Percentiles rank a stretch among this genome's conserved stretches.
These are phyloP conservation scores for Jaltomata sinuosa DNA, from an alignment of 257 asterid genomes.

Conservation along the genomic window DNA sequence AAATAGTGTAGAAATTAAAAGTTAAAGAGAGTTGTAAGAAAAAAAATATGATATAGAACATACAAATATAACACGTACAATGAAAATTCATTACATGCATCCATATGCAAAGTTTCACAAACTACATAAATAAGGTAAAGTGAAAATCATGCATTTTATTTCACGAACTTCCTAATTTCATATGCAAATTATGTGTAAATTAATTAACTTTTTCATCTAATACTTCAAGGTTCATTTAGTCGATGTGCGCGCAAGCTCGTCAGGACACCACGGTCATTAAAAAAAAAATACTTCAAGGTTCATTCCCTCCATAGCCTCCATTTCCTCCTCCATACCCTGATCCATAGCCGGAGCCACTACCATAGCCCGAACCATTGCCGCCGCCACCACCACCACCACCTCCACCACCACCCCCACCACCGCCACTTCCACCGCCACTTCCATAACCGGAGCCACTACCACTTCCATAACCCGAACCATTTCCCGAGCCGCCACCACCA, in stretches of 20 bases:
- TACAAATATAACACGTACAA: neutral
- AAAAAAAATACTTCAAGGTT: neutral
- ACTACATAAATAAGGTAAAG: neutral
- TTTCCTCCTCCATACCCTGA: constrained; percentile 25
- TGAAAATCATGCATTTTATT: neutral
- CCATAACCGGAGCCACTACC: constrained; percentile 22
- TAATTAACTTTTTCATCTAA: neutral
- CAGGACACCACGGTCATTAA: too few species aligned
- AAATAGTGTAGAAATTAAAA: too few species aligned
- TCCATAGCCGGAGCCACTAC: constrained; percentile 20
- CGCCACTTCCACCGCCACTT: constrained; percentile 7
- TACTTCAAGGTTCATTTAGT: constrained; percentile 3
- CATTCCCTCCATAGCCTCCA: constrained; percentile 14
- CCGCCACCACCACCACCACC: neutral
- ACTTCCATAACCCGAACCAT: constrained; percentile 16
- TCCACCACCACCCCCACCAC: accelerated
- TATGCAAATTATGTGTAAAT: neutral
- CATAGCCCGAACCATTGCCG: neutral
- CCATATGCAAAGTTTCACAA: neutral
- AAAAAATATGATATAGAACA: neutral
- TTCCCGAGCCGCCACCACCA: constrained; percentile 12
- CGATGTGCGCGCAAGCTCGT: too few species aligned
- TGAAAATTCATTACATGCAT: neutral
- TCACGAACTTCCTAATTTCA: neutral
- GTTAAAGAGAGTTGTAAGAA: neutral